Conservation (phyloP, 2,329 filamentous ascomycete species). For the Zymoseptoria pseudotritici region DNA sequence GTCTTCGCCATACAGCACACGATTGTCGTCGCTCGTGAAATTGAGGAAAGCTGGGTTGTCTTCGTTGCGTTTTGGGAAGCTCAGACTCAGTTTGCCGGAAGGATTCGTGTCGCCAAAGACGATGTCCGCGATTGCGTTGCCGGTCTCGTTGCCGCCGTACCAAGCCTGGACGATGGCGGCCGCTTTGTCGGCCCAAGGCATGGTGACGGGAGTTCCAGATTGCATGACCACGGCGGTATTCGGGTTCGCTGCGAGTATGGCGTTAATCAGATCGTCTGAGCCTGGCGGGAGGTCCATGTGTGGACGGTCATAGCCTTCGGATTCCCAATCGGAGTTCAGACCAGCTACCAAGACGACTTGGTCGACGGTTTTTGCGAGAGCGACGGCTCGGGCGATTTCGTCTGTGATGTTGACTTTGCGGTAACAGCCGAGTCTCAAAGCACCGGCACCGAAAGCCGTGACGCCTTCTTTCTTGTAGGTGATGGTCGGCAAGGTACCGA, state of each 20-base stretch:
- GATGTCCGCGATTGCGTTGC: conserved; percentile 71
- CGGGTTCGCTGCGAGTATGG: conserved; percentile 59
- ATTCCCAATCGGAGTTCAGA: conserved; percentile 71
- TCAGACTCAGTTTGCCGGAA: conserved; percentile 65
- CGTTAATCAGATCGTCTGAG: conserved; percentile 58
- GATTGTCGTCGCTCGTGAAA: conserved; percentile 63
- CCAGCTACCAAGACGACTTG: conserved; percentile 73
- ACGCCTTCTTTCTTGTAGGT: conserved; percentile 51
- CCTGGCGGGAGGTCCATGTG: conserved; percentile 53
- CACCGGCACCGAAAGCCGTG: conserved; percentile 61
- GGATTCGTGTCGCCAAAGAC: conserved; percentile 68
- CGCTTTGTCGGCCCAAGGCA: conserved; percentile 62
- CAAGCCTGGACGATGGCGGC: conserved; percentile 66
- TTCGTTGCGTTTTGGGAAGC: conserved; percentile 50
- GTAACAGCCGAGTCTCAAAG: conserved; percentile 54
- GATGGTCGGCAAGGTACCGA: conserved; percentile 59
- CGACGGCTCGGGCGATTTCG: conserved; percentile 58
- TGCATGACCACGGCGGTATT: conserved; percentile 68
- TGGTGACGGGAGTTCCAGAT: conserved; percentile 64
- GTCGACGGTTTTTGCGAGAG: conserved; percentile 61
- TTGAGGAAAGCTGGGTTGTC: conserved; percentile 62
- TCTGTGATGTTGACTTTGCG: conserved; percentile 51
- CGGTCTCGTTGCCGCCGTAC: conserved; percentile 83
- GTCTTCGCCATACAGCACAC: conserved; percentile 64
- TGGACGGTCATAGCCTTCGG: conserved; percentile 59